Evolutionary conservation across 2,329 filamentous ascomycete genomes (phyloP).

Genomic region (Helotiales sp.): DNA sequence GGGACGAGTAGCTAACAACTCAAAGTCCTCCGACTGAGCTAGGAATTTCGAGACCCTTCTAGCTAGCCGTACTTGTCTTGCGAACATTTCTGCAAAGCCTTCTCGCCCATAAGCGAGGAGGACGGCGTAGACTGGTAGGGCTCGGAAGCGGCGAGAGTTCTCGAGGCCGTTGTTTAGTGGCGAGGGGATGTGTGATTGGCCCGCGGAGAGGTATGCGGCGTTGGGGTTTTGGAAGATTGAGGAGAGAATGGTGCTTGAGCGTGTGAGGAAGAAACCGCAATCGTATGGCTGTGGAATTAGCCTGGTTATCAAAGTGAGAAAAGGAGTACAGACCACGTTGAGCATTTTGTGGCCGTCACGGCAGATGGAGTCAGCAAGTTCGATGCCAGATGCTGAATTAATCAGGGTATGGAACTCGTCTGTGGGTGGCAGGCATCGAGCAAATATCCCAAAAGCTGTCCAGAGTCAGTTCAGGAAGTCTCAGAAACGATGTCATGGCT

Average conservation of each 20-base stretch:
- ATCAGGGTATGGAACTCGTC: constrained; percentile 61
- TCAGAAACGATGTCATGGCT: constrained; percentile 30
- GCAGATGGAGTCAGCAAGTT: constrained; percentile 85
- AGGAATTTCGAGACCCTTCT: constrained; percentile 70
- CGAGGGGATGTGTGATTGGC: constrained; percentile 64
- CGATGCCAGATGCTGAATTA: constrained; percentile 64
- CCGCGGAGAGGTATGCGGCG: constrained; percentile 74
- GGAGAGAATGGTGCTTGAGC: constrained; percentile 61
- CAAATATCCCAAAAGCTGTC: constrained; percentile 82
- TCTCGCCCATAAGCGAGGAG: constrained; percentile 73
- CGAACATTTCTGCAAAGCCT: constrained; percentile 72
- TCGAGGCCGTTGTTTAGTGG: constrained; percentile 88
- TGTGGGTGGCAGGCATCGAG: constrained; percentile 63
- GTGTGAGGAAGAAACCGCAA: constrained; percentile 85
- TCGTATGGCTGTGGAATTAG: constrained; percentile 69
- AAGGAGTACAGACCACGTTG: constrained; percentile 68
- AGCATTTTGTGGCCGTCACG: constrained; percentile 91
- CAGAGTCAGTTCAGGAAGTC: not conserved
- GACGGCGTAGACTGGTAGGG: constrained; percentile 85
- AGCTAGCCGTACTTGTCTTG: constrained; percentile 73
- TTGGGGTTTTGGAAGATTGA: constrained; percentile 82
- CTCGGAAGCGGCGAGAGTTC: constrained; percentile 89
- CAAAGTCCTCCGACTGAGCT: constrained; percentile 63
- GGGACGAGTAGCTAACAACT: constrained; percentile 60
- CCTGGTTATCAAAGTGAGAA: not conserved